These are phyloP conservation scores for Plantago ovata DNA, from an alignment of 257 asterid species.

Conservation along the genomic window DNA sequence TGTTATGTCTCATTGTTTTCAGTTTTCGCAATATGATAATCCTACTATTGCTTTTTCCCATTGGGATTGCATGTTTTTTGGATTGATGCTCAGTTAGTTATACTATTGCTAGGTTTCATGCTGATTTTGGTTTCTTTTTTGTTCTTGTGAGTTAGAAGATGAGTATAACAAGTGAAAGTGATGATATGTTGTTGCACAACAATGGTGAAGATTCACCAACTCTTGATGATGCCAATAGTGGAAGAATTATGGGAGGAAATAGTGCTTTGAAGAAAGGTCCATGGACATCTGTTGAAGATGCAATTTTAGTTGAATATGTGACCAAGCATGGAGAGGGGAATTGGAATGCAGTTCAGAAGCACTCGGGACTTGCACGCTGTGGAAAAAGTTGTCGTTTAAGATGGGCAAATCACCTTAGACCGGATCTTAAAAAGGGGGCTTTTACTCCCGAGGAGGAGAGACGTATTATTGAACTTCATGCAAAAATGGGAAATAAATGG, in stretches of 20 bases:
- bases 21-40: too few relatives aligned
- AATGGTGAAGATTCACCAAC: conserved; percentile 37
- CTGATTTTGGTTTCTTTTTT: neutral
- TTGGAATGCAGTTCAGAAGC: conserved; percentile 81
- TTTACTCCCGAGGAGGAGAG: conserved; percentile 70
- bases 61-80: too few relatives aligned
- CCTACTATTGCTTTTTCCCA: too few relatives aligned
- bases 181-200: conserved; percentile 37
- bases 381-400: conserved; percentile 90
- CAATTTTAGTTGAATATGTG: conserved; percentile 55
- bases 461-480: conserved; percentile 63
- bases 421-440: conserved; percentile 68
- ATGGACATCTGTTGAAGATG: conserved; percentile 84
- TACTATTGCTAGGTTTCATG: neutral
- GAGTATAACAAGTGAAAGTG: conserved; percentile 49
- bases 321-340: conserved; percentile 72
- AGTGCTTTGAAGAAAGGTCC: conserved; percentile 72
- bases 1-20: too few relatives aligned
- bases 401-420: conserved; percentile 85
- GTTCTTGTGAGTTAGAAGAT: conserved; percentile 23
- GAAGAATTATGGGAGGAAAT: conserved; percentile 40
- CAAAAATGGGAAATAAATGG: conserved; percentile 85
- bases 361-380: conserved; percentile 79
- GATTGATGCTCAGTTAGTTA: neutral
- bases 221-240: conserved; percentile 43